Conservation (phyloP, 345 rosid genomes). For the Erysimum cheiranthoides region DNA sequence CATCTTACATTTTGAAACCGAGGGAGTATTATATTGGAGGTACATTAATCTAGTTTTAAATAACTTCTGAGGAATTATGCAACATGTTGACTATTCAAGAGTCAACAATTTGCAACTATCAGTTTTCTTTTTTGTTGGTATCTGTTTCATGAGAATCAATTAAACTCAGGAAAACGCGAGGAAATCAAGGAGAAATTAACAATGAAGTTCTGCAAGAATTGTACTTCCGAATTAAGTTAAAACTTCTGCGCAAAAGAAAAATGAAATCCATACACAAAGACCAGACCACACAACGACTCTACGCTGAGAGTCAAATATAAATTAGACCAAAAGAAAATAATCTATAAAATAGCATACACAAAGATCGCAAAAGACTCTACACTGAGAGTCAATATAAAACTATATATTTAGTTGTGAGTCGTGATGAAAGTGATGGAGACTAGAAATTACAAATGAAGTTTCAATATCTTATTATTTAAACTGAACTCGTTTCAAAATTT, state of each 20-base stretch:
- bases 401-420: constrained; percentile 24
- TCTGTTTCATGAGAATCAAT: neutral
- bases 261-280: neutral
- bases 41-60: neutral
- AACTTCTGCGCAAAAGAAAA: constrained; percentile 9
- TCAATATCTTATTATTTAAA: constrained; percentile 10
- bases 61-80: neutral
- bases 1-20: too few relatives aligned
- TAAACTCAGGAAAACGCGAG: neutral
- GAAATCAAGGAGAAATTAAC: constrained; percentile 19
- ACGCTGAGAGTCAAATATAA: neutral
- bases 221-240: constrained; percentile 2
- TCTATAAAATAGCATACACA: neutral
- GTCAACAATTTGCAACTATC: neutral
- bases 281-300: constrained; percentile 8
- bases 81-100: neutral
- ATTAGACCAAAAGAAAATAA: neutral
- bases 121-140: neutral
- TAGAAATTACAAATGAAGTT: constrained; percentile 41
- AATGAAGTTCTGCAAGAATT: constrained; percentile 17
- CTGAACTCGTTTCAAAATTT: neutral
- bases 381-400: constrained; percentile 8
- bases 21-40: neutral
- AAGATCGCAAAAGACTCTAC: neutral
- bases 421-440: constrained; percentile 14